Evolutionary conservation across 352 stramenopile species (phyloP).

Genomic region (Phytopythium cucurbitacearum): DNA sequence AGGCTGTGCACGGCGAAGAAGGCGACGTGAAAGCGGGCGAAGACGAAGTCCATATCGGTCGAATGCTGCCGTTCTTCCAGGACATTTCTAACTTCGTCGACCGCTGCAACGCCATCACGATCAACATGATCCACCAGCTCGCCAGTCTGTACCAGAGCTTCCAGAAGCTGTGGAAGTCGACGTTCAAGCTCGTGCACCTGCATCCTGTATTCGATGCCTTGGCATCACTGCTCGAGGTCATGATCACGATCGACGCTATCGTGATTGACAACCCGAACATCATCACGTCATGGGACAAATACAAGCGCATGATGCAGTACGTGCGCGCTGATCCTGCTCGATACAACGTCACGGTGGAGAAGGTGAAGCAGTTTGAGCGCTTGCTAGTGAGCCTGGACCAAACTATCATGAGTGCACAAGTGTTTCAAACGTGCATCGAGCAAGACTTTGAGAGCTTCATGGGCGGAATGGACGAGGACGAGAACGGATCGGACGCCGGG

Average conservation of each 20-base stretch:
- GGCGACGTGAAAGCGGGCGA: conserved; percentile 65
- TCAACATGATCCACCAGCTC: conserved; percentile 90
- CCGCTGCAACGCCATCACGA: conserved; percentile 82
- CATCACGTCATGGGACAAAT: conserved; percentile 84
- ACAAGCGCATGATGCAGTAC: conserved; percentile 91
- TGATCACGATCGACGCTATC: conserved; percentile 89
- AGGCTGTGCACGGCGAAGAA: conserved; percentile 68
- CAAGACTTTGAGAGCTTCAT: conserved; percentile 87
- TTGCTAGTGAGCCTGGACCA: conserved; percentile 85
- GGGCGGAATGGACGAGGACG: conserved; percentile 47
- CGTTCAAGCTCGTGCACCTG: conserved; percentile 84
- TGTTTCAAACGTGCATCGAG: conserved; percentile 87
- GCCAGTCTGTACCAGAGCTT: conserved; percentile 84
- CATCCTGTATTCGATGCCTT: conserved; percentile 78
- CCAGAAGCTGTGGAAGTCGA: conserved; percentile 87
- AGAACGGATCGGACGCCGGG: conserved; percentile 56
- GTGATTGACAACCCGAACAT: conserved; percentile 88
- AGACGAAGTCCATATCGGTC: conserved; percentile 80
- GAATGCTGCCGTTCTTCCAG: conserved; percentile 87
- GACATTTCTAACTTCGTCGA: conserved; percentile 90
- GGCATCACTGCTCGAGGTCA: conserved; percentile 73
- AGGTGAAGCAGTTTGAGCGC: conserved; percentile 83
- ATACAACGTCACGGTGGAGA: conserved; percentile 81
- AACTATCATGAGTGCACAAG: conserved; percentile 85
- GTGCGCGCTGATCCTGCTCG: conserved; percentile 74